These are phyloP conservation scores for Rickenella mellea DNA, from an alignment of 768 basidiomycete genomes.

Conservation along the genomic window DNA sequence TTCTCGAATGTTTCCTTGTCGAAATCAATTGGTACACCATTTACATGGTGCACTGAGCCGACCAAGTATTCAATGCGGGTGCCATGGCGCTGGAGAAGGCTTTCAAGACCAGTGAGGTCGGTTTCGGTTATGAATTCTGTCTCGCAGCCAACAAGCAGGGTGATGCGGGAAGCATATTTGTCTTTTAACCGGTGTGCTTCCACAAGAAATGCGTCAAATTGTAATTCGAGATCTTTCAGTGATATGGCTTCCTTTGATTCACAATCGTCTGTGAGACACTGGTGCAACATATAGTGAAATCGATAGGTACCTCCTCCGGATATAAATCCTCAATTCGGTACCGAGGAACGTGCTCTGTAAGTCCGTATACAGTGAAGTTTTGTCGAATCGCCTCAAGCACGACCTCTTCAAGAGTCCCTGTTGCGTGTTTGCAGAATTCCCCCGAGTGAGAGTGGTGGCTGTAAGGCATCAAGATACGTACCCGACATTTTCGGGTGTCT, in stretches of 20 bases:
- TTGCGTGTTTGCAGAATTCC: slow-evolving; percentile 87
- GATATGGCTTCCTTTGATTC: slow-evolving; percentile 44
- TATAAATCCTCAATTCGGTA: slow-evolving; percentile 78
- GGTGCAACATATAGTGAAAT: slow-evolving; percentile 5
- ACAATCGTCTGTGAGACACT: slow-evolving; percentile 9
- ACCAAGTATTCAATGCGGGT: slow-evolving; percentile 77
- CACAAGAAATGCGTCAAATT: slow-evolving; percentile 65
- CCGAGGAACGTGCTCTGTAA: slow-evolving; percentile 90
- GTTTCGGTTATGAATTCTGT: slow-evolving; percentile 74
- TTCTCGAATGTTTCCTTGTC: slow-evolving; percentile 60
- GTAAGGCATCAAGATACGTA: slow-evolving; percentile 55
- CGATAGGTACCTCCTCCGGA: slow-evolving; percentile 81
- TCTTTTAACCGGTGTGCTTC: slow-evolving; percentile 74
- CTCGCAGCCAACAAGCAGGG: slow-evolving; percentile 82
- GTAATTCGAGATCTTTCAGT: slow-evolving; percentile 39
- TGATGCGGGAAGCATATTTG: slow-evolving; percentile 53
- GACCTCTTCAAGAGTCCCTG: slow-evolving; percentile 71
- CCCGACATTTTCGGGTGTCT: no score
- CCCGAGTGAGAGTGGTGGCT: slow-evolving; percentile 92
- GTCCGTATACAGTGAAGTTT: slow-evolving; percentile 73
- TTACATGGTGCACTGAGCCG: slow-evolving; percentile 89
- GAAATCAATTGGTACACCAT: slow-evolving; percentile 85
- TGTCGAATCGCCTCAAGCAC: slow-evolving; percentile 71
- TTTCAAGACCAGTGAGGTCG: slow-evolving; percentile 53
- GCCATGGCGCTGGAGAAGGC: slow-evolving; percentile 37